phyloP scores from a whole-genome alignment of 495 filamentous ascomycete genomes.

The Aspergillus egyptiacus region DNA sequence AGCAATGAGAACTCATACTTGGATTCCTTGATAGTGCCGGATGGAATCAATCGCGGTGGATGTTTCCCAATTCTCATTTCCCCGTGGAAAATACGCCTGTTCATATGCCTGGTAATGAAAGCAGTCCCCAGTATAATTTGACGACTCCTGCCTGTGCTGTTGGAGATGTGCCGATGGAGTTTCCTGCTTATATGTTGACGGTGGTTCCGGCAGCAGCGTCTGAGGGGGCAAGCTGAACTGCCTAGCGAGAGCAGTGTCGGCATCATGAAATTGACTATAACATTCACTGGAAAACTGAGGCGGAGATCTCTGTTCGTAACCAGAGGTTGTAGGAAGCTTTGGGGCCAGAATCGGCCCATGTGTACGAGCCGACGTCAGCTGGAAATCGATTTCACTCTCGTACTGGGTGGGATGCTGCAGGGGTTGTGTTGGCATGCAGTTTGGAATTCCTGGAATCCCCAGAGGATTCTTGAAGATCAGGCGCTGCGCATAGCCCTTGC shows the following conservation, averaged over 20 bases:
- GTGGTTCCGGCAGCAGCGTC: background rate
- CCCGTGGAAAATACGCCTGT: background rate
- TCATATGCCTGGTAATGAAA: background rate
- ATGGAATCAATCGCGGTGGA: background rate
- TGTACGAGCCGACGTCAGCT: slow-evolving; percentile 26
- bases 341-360: slow-evolving; percentile 36
- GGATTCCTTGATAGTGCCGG: background rate
- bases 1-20: background rate
- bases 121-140: background rate
- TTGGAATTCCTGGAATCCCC: slow-evolving; percentile 43
- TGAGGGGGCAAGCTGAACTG: background rate
- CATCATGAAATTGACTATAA: background rate
- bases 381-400: slow-evolving; percentile 20
- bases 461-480: slow-evolving; percentile 89
- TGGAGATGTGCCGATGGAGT: background rate
- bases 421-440: slow-evolving; percentile 16
- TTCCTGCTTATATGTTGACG: background rate
- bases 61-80: background rate
- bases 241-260: background rate
- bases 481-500: slow-evolving; percentile 91
- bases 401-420: slow-evolving; percentile 21
- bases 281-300: background rate
- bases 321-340: slow-evolving; percentile 17
- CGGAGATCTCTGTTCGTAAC: slow-evolving; percentile 11
- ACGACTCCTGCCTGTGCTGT: slow-evolving; percentile 11